Percentiles rank a stretch among this genome's conserved stretches.
Evolutionary conservation across 345 rosid species (phyloP).

Genomic region (Camelina sativa): DNA sequence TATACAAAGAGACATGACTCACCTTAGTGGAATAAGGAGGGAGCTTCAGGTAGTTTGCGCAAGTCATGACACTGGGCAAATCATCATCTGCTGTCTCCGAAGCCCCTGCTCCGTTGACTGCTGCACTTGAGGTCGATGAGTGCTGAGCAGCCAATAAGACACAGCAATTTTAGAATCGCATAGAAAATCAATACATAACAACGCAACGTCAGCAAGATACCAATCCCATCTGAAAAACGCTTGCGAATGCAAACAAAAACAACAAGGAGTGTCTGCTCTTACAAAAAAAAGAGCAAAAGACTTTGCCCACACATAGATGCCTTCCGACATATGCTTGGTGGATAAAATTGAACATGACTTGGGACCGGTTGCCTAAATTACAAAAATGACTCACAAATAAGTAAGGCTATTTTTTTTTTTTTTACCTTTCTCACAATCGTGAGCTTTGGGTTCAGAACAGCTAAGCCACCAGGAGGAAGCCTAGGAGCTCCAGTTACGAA

Average conservation of each 20-base stretch:
- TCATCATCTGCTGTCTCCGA: constrained; percentile 92
- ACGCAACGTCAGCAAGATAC: background rate
- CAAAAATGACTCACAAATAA: background rate
- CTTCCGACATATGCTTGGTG: constrained; percentile 7
- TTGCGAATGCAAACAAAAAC: background rate
- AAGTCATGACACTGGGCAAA: constrained; percentile 98
- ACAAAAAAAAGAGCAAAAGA: background rate
- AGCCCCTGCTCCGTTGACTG: constrained; percentile 70
- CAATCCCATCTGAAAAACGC: background rate
- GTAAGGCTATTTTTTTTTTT: constrained; percentile 15
- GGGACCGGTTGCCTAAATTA: background rate
- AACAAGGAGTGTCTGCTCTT: background rate
- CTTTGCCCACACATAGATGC: background rate
- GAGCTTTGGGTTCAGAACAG: constrained; percentile 91
- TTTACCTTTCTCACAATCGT: constrained; percentile 98
- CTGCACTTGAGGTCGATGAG: constrained; percentile 71
- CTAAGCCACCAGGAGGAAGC: constrained; percentile 98
- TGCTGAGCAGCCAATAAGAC: constrained; percentile 68
- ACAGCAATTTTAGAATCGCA: constrained; percentile 9
- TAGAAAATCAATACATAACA: background rate
- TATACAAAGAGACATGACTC: constrained; percentile 1
- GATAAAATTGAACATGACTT: background rate
- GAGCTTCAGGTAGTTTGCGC: constrained; percentile 98
- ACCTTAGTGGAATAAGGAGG: constrained; percentile 99
- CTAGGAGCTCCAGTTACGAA: constrained; percentile 99